phyloP scores from a whole-genome alignment of 768 basidiomycete species.

The Clathrus columnatus region DNA sequence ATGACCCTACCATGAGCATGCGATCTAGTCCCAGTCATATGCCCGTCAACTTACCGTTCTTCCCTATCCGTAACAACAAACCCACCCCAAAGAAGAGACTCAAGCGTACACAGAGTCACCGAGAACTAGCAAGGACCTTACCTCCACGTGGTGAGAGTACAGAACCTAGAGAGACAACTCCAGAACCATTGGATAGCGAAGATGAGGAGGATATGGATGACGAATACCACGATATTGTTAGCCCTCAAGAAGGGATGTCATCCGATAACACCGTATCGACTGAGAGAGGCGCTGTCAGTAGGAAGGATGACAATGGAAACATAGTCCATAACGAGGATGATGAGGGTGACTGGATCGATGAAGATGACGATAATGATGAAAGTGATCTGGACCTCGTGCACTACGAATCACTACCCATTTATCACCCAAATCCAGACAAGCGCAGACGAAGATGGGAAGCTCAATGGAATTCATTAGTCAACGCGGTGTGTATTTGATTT shows the following conservation, averaged over 20 bases:
- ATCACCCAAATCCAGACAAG: slow-evolving; percentile 61
- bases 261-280: background rate
- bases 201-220: slow-evolving; percentile 27
- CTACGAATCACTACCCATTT: slow-evolving; percentile 22
- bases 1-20: slow-evolving; percentile 41
- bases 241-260: background rate
- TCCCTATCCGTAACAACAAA: slow-evolving; percentile 31
- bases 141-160: slow-evolving; percentile 78
- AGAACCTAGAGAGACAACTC: slow-evolving; percentile 73
- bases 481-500: slow-evolving; percentile 64
- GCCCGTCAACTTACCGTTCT: slow-evolving; percentile 41
- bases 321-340: slow-evolving; percentile 27
- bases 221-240: background rate
- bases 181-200: slow-evolving; percentile 70
- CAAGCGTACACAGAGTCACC: slow-evolving; percentile 1
- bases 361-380: slow-evolving; percentile 53
- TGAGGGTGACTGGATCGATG: slow-evolving; percentile 61
- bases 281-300: slow-evolving; percentile 6
- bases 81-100: slow-evolving; percentile 14
- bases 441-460: slow-evolving; percentile 64
- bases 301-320: background rate
- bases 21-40: slow-evolving; percentile 67
- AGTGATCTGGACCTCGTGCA: slow-evolving; percentile 69
- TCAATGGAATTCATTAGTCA: slow-evolving; percentile 65
- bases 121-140: slow-evolving; percentile 30